Evolutionary conservation across 345 rosid genomes (phyloP).

Genomic region (Euphorbia peplus): DNA sequence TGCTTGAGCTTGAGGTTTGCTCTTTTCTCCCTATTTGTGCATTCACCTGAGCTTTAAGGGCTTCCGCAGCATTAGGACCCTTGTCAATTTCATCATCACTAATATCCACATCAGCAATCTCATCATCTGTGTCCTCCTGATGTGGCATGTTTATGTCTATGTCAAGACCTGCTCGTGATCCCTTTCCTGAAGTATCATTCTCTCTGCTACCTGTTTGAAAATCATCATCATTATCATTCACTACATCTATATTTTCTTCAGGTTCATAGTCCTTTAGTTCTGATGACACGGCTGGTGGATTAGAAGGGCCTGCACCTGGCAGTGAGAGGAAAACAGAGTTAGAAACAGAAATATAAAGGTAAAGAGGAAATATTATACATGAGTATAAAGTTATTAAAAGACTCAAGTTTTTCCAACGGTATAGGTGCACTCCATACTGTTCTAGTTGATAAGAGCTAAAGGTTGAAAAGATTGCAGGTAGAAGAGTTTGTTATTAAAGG

Average conservation of each 20-base stretch:
- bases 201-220: conserved; percentile 20
- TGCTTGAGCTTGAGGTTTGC: conserved; percentile 19
- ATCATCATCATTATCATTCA: conserved; percentile 32
- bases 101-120: conserved; percentile 39
- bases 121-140: conserved; percentile 35
- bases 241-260: conserved; percentile 45
- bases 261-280: conserved; percentile 35
- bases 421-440: too few species aligned
- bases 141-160: conserved; percentile 50
- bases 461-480: too few species aligned
- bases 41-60: conserved; percentile 29
- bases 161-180: conserved; percentile 28
- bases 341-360: too few species aligned
- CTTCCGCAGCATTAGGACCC: conserved; percentile 31
- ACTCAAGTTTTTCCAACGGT: too few species aligned
- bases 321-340: not conserved
- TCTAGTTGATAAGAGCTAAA: too few species aligned
- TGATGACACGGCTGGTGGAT: conserved; percentile 22
- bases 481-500: too few species aligned
- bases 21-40: conserved; percentile 20
- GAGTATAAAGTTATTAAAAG: too few species aligned
- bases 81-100: conserved; percentile 27
- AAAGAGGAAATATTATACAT: too few species aligned
- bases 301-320: conserved; percentile 19
- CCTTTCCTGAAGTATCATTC: conserved; percentile 27